These are phyloP conservation scores for Aspergillus cristatus DNA, from an alignment of 495 filamentous ascomycete species.

Conservation along the genomic window DNA sequence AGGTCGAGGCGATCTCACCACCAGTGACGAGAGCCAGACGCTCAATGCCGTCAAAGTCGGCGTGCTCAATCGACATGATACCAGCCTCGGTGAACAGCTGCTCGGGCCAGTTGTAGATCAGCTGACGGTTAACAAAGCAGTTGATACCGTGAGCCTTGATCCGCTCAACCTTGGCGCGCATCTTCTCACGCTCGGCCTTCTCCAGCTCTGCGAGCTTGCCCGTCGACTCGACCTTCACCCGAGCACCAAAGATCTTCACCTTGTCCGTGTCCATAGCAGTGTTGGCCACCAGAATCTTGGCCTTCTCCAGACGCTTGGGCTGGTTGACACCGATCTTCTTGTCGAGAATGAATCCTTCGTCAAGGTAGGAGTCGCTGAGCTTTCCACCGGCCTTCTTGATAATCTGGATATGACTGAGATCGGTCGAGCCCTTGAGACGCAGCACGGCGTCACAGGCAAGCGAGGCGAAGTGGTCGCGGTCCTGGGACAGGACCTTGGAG, in stretches of 20 bases:
- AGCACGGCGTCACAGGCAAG: constrained; percentile 91
- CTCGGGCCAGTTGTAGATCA: constrained; percentile 99
- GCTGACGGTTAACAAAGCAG: constrained; percentile 97
- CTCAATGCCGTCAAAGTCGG: constrained; percentile 97
- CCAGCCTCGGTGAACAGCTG: constrained; percentile 97
- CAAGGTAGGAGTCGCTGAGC: constrained; percentile 91
- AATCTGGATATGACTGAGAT: constrained; percentile 95
- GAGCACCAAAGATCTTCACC: constrained; percentile 97
- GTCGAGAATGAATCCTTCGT: constrained; percentile 96
- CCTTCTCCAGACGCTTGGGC: constrained; percentile 92
- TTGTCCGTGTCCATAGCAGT: constrained; percentile 99
- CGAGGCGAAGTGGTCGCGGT: constrained; percentile 82
- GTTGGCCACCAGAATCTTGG: constrained; percentile 95
- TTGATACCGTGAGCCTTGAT: constrained; percentile 99
- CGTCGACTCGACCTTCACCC: constrained; percentile 87
- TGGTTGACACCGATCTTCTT: constrained; percentile 99
- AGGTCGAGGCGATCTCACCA: constrained; percentile 94
- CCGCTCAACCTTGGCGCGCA: constrained; percentile 96
- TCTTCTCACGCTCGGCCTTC: constrained; percentile 97
- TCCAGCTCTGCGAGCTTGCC: constrained; percentile 94
- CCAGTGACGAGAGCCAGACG: constrained; percentile 89
- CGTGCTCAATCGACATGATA: constrained; percentile 97
- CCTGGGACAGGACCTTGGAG: constrained; percentile 94
- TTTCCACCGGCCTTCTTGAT: constrained; percentile 99
- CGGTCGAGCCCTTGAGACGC: constrained; percentile 80